Conservation (phyloP, 2,329 filamentous ascomycete genomes). For the Lomentospora prolificans region DNA sequence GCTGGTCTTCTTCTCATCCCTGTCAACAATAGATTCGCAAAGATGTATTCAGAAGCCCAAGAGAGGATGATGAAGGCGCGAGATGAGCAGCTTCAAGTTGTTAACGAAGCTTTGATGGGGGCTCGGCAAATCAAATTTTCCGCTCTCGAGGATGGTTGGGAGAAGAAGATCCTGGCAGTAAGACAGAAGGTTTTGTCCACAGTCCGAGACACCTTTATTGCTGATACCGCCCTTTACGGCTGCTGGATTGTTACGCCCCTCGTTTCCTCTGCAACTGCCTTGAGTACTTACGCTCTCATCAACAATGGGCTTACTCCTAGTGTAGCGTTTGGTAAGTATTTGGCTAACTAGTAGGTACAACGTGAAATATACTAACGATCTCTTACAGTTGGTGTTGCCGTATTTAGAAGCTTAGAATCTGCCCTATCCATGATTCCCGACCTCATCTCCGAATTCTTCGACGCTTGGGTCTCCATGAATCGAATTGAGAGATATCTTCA, state of each 20-base stretch:
- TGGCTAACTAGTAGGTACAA: not conserved
- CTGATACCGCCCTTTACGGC: constrained; percentile 51
- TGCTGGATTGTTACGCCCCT: constrained; percentile 69
- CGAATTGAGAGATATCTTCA: constrained; percentile 64
- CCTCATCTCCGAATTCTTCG: constrained; percentile 29
- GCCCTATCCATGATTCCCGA: constrained; percentile 57
- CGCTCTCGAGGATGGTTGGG: constrained; percentile 66
- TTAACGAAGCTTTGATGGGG: constrained; percentile 68
- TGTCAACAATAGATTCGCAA: constrained; percentile 58
- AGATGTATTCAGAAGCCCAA: constrained; percentile 53
- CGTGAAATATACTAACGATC: not conserved
- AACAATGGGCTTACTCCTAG: constrained; percentile 58
- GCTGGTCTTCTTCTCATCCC: constrained; percentile 57
- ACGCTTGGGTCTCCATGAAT: constrained; percentile 62
- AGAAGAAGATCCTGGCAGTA: constrained; percentile 52
- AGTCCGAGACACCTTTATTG: constrained; percentile 56
- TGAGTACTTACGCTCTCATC: constrained; percentile 57
- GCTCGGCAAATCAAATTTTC: constrained; percentile 83
- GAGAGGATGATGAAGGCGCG: constrained; percentile 65
- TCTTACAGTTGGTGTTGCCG: constrained; percentile 48
- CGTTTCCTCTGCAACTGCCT: constrained; percentile 59
- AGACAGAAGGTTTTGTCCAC: constrained; percentile 57
- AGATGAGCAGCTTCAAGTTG: constrained; percentile 64
- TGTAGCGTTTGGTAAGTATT: constrained; percentile 52
- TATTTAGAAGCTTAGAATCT: constrained; percentile 65